Conservation (phyloP, 1,139 yeast genomes). For the Kodamaea suecica region DNA sequence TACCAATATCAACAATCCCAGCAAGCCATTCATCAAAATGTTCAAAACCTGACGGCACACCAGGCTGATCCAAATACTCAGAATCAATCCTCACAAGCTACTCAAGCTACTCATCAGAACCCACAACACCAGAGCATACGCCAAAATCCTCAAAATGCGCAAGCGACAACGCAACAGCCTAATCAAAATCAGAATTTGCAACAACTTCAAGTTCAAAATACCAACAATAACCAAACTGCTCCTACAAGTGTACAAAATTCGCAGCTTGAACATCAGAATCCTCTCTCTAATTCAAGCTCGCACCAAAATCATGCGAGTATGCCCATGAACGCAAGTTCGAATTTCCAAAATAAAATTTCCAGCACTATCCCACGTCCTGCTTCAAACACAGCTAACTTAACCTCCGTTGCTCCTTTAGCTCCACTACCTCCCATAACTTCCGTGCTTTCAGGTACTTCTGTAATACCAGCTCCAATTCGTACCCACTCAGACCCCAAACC, state of each 20-base stretch:
- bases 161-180: too few species aligned
- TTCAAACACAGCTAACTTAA: neutral
- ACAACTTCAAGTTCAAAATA: too few species aligned
- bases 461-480: neutral
- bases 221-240: too few species aligned
- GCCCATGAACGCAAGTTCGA: neutral
- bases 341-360: neutral
- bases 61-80: too few species aligned
- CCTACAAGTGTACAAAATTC: too few species aligned
- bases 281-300: neutral
- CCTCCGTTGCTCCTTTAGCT: neutral
- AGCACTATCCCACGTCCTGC: neutral
- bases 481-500: constrained; percentile 3
- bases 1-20: neutral
- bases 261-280: too few species aligned
- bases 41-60: too few species aligned
- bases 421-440: neutral
- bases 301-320: neutral
- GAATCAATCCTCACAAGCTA: too few species aligned
- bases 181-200: too few species aligned
- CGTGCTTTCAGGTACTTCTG: neutral
- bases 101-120: too few species aligned
- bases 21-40: neutral
- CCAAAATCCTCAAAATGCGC: too few species aligned
- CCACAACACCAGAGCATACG: too few species aligned